Conservation (phyloP, 768 basidiomycete genomes). For the Roridomyces roridus region DNA sequence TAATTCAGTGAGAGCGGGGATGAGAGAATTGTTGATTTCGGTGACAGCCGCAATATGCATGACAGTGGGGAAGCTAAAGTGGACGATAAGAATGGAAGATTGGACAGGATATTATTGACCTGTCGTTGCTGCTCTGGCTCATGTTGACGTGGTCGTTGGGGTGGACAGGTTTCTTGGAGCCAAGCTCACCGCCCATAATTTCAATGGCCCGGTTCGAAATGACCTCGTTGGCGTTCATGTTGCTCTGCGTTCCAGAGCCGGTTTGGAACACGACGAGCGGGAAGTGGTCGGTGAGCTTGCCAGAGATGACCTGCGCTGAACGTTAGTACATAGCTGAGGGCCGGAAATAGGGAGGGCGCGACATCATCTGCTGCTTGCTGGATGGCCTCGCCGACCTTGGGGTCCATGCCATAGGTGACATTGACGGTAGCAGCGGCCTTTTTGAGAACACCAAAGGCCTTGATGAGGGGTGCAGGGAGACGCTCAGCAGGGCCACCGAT, state of each 20-base stretch:
- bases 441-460: slow-evolving; percentile 97
- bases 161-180: slow-evolving; percentile 96
- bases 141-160: slow-evolving; percentile 99
- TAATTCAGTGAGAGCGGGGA: slow-evolving; percentile 87
- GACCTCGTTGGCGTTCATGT: slow-evolving; percentile 99
- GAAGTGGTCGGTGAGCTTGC: slow-evolving; percentile 94
- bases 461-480: slow-evolving; percentile 93
- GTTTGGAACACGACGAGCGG: slow-evolving; percentile 99
- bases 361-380: slow-evolving; percentile 94
- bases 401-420: slow-evolving; percentile 87
- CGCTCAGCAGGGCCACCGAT: slow-evolving; percentile 96
- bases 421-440: slow-evolving; percentile 96
- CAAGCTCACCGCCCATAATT: slow-evolving; percentile 91
- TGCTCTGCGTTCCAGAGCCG: slow-evolving; percentile 97
- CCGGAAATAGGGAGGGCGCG: slow-evolving; percentile 27
- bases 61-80: slow-evolving; percentile 90
- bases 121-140: slow-evolving; percentile 99
- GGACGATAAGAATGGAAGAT: not conserved
- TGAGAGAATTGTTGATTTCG: slow-evolving; percentile 77
- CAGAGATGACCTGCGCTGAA: slow-evolving; percentile 91
- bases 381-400: slow-evolving; percentile 87
- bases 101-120: slow-evolving; percentile 56
- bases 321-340: slow-evolving; percentile 6
- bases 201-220: slow-evolving; percentile 99
- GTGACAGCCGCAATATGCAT: slow-evolving; percentile 98